phyloP scores from a whole-genome alignment of 2,329 filamentous ascomycete genomes.

The Paraconiothyrium brasiliense region DNA sequence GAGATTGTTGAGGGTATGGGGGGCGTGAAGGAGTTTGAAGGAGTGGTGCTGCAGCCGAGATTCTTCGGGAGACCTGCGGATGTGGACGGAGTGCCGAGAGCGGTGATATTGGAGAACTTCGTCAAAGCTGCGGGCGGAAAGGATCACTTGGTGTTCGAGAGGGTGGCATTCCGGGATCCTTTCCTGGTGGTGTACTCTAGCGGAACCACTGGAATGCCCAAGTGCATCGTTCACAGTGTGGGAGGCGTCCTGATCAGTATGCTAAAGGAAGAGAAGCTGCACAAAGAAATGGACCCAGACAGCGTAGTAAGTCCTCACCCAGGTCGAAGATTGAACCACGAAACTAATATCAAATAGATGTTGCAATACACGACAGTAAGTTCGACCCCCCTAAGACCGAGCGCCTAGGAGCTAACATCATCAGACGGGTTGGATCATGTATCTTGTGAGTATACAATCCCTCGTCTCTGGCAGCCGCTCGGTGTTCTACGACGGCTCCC shows the following conservation, averaged over 20 bases:
- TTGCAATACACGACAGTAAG: slow-evolving; percentile 67
- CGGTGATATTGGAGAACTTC: slow-evolving; percentile 56
- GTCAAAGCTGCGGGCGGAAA: slow-evolving; percentile 50
- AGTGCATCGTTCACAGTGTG: slow-evolving; percentile 83
- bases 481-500: slow-evolving; percentile 84
- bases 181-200: slow-evolving; percentile 81
- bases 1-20: slow-evolving; percentile 72
- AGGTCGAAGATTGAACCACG: background rate
- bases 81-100: slow-evolving; percentile 62
- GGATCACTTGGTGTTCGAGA: slow-evolving; percentile 62
- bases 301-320: slow-evolving; percentile 44
- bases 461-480: slow-evolving; percentile 69
- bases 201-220: slow-evolving; percentile 84
- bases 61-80: slow-evolving; percentile 68
- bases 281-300: slow-evolving; percentile 57
- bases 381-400: background rate
- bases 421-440: slow-evolving; percentile 80
- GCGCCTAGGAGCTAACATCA: background rate
- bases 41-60: slow-evolving; percentile 72
- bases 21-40: slow-evolving; percentile 67
- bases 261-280: slow-evolving; percentile 68
- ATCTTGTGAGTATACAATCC: slow-evolving; percentile 68
- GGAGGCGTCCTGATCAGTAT: slow-evolving; percentile 70
- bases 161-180: slow-evolving; percentile 76
- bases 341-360: background rate